Percentiles rank a stretch among this genome's conserved stretches.
phyloP scores from a whole-genome alignment of 2,329 filamentous ascomycete species.

The Leptosphaerulina australis region DNA sequence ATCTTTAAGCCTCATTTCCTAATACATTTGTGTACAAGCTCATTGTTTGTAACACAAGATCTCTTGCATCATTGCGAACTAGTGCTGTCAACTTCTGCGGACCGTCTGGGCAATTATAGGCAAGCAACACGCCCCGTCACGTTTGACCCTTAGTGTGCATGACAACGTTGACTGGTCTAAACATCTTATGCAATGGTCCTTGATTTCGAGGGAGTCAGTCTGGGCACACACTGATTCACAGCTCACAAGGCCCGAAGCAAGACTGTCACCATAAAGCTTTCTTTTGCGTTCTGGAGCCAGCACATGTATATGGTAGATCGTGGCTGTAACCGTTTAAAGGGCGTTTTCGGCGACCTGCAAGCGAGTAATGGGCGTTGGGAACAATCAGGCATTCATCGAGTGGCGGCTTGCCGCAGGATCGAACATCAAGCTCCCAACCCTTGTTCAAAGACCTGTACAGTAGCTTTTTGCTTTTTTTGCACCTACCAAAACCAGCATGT shows the following conservation, averaged over 20 bases:
- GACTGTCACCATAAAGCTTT: background rate
- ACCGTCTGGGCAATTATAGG: background rate
- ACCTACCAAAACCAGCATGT: slow-evolving; percentile 1
- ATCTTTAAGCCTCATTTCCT: background rate
- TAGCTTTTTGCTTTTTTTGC: slow-evolving; percentile 8
- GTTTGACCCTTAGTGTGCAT: background rate
- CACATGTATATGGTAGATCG: background rate
- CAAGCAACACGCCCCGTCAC: background rate
- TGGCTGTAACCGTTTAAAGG: slow-evolving; percentile 7
- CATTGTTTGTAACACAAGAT: background rate
- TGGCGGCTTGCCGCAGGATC: slow-evolving; percentile 14
- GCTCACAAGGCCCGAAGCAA: background rate
- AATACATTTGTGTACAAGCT: background rate
- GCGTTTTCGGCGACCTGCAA: slow-evolving; percentile 15
- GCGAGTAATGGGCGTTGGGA: slow-evolving; percentile 9
- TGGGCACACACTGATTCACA: background rate
- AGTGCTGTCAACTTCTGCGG: background rate
- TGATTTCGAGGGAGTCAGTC: background rate
- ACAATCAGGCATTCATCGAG: background rate
- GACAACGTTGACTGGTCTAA: background rate
- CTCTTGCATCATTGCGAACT: background rate
- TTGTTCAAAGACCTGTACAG: background rate
- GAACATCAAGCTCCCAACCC: background rate
- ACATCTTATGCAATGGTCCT: background rate
- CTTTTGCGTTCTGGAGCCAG: slow-evolving; percentile 10